Conservation (phyloP, 1,284 basidiomycete species). For the Ganoderma sp. region DNA sequence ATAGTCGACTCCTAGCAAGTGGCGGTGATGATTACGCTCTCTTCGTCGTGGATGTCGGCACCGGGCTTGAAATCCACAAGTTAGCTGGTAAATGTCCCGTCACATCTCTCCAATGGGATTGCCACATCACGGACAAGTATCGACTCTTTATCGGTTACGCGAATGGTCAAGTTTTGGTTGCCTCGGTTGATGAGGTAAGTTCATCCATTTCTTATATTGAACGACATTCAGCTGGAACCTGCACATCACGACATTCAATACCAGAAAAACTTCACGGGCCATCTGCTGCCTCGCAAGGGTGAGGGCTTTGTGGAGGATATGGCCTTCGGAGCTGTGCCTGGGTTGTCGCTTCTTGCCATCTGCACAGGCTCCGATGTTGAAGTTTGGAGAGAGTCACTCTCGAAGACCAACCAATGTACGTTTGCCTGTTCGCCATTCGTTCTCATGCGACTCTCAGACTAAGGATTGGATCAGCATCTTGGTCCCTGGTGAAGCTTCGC, state of each 20-base stretch:
- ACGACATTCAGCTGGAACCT: no score
- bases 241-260: no score
- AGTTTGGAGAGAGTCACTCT: conserved; percentile 1
- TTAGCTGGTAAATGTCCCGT: not conserved
- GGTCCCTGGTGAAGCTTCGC: no score
- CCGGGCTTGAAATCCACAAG: not conserved
- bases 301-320: not conserved
- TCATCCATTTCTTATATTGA: no score
- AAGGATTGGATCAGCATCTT: no score
- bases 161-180: conserved; percentile 3
- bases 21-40: conserved; percentile 4
- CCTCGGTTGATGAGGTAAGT: not conserved
- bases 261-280: no score
- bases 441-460: no score
- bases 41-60: not conserved
- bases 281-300: not conserved
- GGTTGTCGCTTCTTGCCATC: not conserved
- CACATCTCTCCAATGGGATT: not conserved
- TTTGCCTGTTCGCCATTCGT: no score
- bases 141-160: conserved; percentile 10
- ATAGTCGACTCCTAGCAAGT: conserved; percentile 6
- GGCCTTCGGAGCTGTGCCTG: not conserved
- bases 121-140: not conserved
- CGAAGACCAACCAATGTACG: no score
- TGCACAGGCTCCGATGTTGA: conserved; percentile 6